Evolutionary conservation across 768 basidiomycete species (phyloP), one percentile per base, ranked within the genome.

Genomic region (Boletus speciosus): DNA sequence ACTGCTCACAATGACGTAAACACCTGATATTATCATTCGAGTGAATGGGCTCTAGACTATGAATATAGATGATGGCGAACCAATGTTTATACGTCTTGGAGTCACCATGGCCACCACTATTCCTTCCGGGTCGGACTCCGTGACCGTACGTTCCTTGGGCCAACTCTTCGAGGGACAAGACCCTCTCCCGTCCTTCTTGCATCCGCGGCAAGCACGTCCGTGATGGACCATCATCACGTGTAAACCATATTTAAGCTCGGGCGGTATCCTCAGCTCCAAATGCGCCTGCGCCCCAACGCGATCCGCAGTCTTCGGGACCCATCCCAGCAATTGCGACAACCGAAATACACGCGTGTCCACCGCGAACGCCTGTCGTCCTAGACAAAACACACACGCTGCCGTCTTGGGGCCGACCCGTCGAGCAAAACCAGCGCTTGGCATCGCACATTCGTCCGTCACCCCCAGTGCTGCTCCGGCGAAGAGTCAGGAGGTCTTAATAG

Each of bases 261-360:
- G 68, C 2, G 82, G 81, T 19, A 85, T 69, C 27, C 63, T 73
- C 31, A 76, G 59, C 59, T 84, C 82, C 16, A 85, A 64, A 63
- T 83, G 83, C 11, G 80, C 81, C 65, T 84, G 83, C 1, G 83
- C 73, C 6, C 72, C 71, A 2, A 84, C 74, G 1, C 80, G 66
- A 61, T 82, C 76, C 15, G 81, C 77, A 25, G 52, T 61, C 48
- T 59, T 45, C 4, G 76, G 76, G n/a, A 76, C 72, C 76, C 76
- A 77, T 5, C 73, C 74, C 19, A 68, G 45, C 49, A 84, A 51
- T 49, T 71, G 78, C 65, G 75, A 76, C 51, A 84, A 64, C 14
- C 83, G 72, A 60, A 76, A 84, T 25, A 85, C 78, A 56, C 84
- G 83, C 8, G 84, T 85, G 55, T 85, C 83, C 46, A 85, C 84